phyloP scores from a whole-genome alignment of 2,329 filamentous ascomycete genomes.

The Proliferodiscus dingleyae region DNA sequence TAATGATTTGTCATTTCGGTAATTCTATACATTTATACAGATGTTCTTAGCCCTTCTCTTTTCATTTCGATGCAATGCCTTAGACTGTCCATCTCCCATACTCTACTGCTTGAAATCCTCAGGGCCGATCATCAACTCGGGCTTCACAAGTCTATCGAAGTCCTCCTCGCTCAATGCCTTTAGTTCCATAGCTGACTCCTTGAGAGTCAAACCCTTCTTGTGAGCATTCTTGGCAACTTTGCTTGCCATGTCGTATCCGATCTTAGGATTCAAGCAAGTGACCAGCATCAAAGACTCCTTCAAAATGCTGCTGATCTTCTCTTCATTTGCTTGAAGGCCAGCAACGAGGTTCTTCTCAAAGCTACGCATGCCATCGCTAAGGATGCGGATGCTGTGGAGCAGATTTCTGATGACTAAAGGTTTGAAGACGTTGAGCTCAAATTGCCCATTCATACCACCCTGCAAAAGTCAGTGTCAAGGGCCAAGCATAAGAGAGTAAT shows the following conservation, averaged over 20 bases:
- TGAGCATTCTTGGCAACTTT: conserved; percentile 98
- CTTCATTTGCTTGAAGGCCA: conserved; percentile 88
- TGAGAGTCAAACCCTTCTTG: conserved; percentile 93
- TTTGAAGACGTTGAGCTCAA: conserved; percentile 99
- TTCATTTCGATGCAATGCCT: too few relatives aligned
- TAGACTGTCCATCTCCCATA: too few relatives aligned
- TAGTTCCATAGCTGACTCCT: conserved; percentile 90
- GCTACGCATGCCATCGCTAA: conserved; percentile 88
- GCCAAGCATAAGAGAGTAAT: too few relatives aligned
- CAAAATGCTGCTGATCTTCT: conserved; percentile 82
- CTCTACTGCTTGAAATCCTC: conserved; percentile 66
- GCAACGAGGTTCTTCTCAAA: conserved; percentile 91
- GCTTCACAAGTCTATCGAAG: conserved; percentile 84
- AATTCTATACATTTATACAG: too few relatives aligned
- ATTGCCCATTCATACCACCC: conserved; percentile 95
- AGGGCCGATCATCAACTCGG: conserved; percentile 92
- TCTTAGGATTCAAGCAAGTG: conserved; percentile 94
- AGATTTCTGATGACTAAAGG: conserved; percentile 93
- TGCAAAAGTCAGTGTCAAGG: background rate
- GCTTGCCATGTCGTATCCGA: conserved; percentile 94
- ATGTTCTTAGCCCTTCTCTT: too few relatives aligned
- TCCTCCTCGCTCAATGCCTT: conserved; percentile 83
- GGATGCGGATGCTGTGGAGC: conserved; percentile 82
- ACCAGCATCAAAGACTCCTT: conserved; percentile 99
- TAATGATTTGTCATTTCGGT: too few relatives aligned